Conservation (phyloP, 2,329 filamentous ascomycete genomes). For the Bipolaris victoriae region DNA sequence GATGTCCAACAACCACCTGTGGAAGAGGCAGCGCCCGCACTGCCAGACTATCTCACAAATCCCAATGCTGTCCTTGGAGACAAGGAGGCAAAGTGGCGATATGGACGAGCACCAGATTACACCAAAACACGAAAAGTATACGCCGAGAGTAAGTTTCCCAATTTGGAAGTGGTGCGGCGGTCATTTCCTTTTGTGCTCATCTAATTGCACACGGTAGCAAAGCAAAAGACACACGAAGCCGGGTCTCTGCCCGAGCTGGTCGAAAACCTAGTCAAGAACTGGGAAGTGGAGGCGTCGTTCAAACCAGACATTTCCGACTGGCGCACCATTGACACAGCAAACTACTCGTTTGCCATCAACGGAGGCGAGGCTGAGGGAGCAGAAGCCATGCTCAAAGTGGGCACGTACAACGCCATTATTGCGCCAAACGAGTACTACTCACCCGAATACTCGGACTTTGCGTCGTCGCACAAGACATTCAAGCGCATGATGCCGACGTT, state of each 20-base stretch:
- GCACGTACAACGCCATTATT: slow-evolving; percentile 73
- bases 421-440: slow-evolving; percentile 68
- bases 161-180: background rate
- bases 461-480: slow-evolving; percentile 71
- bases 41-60: slow-evolving; percentile 65
- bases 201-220: slow-evolving; percentile 53
- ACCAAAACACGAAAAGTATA: slow-evolving; percentile 66
- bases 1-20: slow-evolving; percentile 34
- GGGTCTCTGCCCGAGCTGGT: slow-evolving; percentile 66
- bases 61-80: slow-evolving; percentile 65
- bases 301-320: slow-evolving; percentile 67
- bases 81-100: slow-evolving; percentile 62
- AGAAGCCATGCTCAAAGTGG: slow-evolving; percentile 70
- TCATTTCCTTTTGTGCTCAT: too few relatives aligned
- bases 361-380: slow-evolving; percentile 63
- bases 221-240: slow-evolving; percentile 61
- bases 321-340: slow-evolving; percentile 66
- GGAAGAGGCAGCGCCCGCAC: slow-evolving; percentile 44
- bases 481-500: slow-evolving; percentile 76
- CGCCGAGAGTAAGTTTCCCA: slow-evolving; percentile 58
- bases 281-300: slow-evolving; percentile 74
- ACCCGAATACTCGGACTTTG: slow-evolving; percentile 66
- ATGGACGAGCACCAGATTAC: slow-evolving; percentile 68
- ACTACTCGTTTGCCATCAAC: slow-evolving; percentile 70
- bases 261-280: slow-evolving; percentile 75